Conservation (phyloP, 1,284 basidiomycete species). For the Ceratobasidium sp. region DNA sequence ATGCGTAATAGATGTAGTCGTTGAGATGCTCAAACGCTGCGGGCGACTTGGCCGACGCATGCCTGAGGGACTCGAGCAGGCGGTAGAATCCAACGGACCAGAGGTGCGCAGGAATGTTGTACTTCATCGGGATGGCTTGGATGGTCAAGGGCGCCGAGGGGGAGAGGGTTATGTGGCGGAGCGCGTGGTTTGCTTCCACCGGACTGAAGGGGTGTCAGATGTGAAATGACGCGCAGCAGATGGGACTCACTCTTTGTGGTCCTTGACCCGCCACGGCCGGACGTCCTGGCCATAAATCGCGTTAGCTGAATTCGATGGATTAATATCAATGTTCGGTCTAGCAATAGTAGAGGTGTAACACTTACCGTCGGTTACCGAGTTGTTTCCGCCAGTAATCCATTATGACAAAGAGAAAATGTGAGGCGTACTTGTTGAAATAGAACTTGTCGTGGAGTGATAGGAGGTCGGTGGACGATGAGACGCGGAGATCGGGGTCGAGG, state of each 20-base stretch:
- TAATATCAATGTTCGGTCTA: too few species aligned
- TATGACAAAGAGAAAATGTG: background rate
- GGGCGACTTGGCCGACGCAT: constrained; percentile 73
- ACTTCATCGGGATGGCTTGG: constrained; percentile 89
- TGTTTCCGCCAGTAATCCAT: background rate
- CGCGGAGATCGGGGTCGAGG: background rate
- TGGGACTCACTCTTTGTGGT: constrained; percentile 73
- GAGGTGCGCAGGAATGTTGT: constrained; percentile 92
- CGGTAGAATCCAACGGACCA: constrained; percentile 94
- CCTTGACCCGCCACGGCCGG: constrained; percentile 59
- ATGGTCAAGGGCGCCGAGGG: constrained; percentile 88
- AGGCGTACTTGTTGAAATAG: constrained; percentile 13
- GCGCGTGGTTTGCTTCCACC: constrained; percentile 87
- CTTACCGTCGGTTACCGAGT: too few species aligned
- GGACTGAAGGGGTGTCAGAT: constrained; percentile 63
- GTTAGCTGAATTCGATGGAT: too few species aligned
- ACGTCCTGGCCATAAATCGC: constrained; percentile 57
- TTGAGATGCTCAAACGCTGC: constrained; percentile 80
- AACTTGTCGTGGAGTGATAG: background rate
- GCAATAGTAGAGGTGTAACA: too few species aligned
- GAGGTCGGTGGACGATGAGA: background rate
- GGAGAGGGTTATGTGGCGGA: constrained; percentile 86
- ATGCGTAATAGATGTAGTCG: constrained; percentile 95
- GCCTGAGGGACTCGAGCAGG: constrained; percentile 88
- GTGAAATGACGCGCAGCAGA: constrained; percentile 43